A percentile compares a stretch with the other conserved stretches of the same genome.
Conservation (phyloP, 2,329 filamentous ascomycete genomes). For the Penicillium sp. region DNA sequence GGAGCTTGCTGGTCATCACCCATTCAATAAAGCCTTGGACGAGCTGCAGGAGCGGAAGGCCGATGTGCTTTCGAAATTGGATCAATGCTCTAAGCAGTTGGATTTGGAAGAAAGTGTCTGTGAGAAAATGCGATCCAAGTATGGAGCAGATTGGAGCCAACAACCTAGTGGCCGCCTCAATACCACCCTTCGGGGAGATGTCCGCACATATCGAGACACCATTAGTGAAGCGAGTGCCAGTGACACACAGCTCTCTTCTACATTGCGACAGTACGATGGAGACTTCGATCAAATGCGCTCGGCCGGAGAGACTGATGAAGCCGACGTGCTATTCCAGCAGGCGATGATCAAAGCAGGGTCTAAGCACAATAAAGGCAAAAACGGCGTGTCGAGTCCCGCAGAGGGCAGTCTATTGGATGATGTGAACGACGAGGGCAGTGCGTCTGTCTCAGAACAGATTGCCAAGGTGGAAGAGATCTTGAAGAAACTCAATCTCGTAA, state of each 20-base stretch:
- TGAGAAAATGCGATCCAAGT: slow-evolving; percentile 98
- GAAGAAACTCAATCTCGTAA: slow-evolving; percentile 85
- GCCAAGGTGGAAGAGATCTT: slow-evolving; percentile 80
- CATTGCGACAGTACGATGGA: slow-evolving; percentile 74
- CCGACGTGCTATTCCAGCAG: slow-evolving; percentile 80
- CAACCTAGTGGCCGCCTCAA: slow-evolving; percentile 89
- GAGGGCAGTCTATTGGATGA: slow-evolving; percentile 84
- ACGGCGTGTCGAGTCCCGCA: slow-evolving; percentile 56
- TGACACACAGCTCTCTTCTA: slow-evolving; percentile 74
- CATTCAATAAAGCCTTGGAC: slow-evolving; percentile 73
- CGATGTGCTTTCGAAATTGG: slow-evolving; percentile 64
- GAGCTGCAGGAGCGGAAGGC: slow-evolving; percentile 71
- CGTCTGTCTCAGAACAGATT: slow-evolving; percentile 85
- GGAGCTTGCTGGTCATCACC: slow-evolving; percentile 79
- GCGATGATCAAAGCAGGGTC: slow-evolving; percentile 73
- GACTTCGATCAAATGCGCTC: slow-evolving; percentile 95
- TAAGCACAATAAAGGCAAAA: slow-evolving; percentile 52
- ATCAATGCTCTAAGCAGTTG: slow-evolving; percentile 76
- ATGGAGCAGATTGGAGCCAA: slow-evolving; percentile 92
- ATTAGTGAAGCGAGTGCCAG: slow-evolving; percentile 83
- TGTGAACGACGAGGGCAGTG: slow-evolving; percentile 74
- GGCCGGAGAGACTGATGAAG: slow-evolving; percentile 78
- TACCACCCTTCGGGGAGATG: slow-evolving; percentile 76
- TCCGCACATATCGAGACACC: slow-evolving; percentile 80
- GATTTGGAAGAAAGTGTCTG: slow-evolving; percentile 98